phyloP scores from a whole-genome alignment of 345 rosid species.

The Populus pruinosa region DNA sequence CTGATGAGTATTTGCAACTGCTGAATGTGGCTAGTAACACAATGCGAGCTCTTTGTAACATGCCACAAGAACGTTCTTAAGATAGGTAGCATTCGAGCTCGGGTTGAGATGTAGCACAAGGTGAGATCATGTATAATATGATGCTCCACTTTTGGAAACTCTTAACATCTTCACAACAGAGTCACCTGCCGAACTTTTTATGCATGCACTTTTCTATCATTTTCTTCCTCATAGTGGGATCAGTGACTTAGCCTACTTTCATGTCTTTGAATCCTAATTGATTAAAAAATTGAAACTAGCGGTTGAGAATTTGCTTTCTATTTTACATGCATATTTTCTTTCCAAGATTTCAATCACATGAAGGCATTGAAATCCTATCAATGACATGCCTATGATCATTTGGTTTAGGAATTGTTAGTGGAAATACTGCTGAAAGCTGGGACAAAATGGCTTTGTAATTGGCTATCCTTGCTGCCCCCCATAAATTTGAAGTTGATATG shows the following conservation, averaged over 20 bases:
- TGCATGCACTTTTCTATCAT: background rate
- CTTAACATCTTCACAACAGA: background rate
- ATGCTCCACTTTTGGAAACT: background rate
- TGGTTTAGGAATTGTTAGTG: background rate
- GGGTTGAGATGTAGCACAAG: background rate
- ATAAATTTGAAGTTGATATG: background rate
- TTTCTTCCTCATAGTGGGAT: background rate
- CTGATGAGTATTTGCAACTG: slow-evolving; percentile 94
- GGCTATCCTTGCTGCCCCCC: background rate
- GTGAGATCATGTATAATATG: background rate
- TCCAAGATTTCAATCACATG: background rate
- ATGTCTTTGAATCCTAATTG: background rate
- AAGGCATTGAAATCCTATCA: background rate
- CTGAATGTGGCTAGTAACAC: slow-evolving; percentile 71
- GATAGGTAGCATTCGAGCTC: slow-evolving; percentile 12
- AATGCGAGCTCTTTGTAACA: slow-evolving; percentile 60
- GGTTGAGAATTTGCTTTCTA: background rate
- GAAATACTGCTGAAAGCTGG: background rate
- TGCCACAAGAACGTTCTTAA: slow-evolving; percentile 67
- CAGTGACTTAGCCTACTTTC: background rate
- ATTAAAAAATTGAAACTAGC: background rate
- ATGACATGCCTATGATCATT: background rate
- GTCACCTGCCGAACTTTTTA: background rate
- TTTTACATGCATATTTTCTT: background rate
- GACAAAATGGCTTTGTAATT: background rate